A percentile compares a stretch with the other conserved stretches of the same genome.
These are phyloP conservation scores for Lasiodiplodia hormozganensis DNA, from an alignment of 2,329 filamentous ascomycete species.

Conservation along the genomic window DNA sequence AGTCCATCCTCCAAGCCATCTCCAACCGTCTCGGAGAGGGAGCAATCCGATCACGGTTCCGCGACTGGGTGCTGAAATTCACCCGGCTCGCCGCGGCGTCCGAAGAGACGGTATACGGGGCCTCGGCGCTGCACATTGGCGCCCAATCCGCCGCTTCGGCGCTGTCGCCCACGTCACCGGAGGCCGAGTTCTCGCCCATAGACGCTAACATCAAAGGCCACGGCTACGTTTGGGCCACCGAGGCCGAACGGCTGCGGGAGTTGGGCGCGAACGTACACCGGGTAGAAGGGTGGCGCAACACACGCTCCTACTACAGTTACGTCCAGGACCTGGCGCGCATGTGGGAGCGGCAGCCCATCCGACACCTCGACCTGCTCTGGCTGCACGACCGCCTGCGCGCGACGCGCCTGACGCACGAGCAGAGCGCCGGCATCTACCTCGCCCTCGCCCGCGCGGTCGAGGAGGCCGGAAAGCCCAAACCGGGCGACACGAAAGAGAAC, in stretches of 20 bases:
- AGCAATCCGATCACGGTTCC: constrained; percentile 89
- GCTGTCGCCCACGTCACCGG: constrained; percentile 21
- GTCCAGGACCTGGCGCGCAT: constrained; percentile 66
- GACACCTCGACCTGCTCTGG: constrained; percentile 86
- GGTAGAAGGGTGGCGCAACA: constrained; percentile 97
- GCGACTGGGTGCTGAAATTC: constrained; percentile 93
- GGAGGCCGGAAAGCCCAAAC: constrained; percentile 37
- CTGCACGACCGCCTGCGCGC: constrained; percentile 89
- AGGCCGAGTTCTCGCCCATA: constrained; percentile 28
- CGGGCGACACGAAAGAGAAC: constrained; percentile 12
- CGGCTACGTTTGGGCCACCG: constrained; percentile 94
- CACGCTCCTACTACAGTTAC: constrained; percentile 92
- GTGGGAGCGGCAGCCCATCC: constrained; percentile 64
- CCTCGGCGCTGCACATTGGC: constrained; percentile 85
- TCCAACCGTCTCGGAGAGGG: constrained; percentile 83
- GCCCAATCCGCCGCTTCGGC: constrained; percentile 61
- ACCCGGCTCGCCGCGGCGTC: constrained; percentile 91
- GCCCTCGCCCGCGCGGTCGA: constrained; percentile 77
- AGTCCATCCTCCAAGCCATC: constrained; percentile 82
- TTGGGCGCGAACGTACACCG: constrained; percentile 89
- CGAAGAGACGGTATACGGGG: constrained; percentile 94
- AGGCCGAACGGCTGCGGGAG: constrained; percentile 79
- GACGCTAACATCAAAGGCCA: constrained; percentile 72
- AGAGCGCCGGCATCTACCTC: constrained; percentile 84
- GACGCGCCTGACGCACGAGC: constrained; percentile 76